Evolutionary conservation across 495 filamentous ascomycete genomes (phyloP), one percentile per base, ranked within the genome.

Genomic region (Talaromyces borbonicus): DNA sequence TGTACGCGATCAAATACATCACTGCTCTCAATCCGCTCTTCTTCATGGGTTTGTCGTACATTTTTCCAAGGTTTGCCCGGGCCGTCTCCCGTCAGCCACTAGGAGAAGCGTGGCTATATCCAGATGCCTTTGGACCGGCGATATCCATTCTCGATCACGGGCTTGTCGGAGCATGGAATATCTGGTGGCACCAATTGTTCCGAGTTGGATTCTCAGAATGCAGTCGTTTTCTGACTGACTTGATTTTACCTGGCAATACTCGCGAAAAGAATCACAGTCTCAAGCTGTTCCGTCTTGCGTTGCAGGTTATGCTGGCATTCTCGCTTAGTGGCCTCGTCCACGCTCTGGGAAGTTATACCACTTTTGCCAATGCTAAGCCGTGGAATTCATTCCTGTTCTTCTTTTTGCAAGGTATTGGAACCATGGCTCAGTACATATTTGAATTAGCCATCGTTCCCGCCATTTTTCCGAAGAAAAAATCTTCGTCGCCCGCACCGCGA

Each of bases 121-220:
- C 85, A 0, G 68, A 73, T 26, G 54, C 65, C 14, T 85, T 77
- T 54, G 88, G 86, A 11, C 67, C 74, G 1, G 63, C 67, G 35
- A 65, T 75, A 48, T 48, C 47, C 2, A 65, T 90, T 4, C 55
- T 83, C 3, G 73, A 84, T 43, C 62, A 78, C 36, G 87, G 87
- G 0, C 62, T 95, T 1, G 67, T 74, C 6, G 87, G 87, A 23
- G 77, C 81, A 52, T 95, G 88, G 88, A 77, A 83, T 32, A 72
- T 67, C 12, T 93, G 82, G 81, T 95, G 88, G 88, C 88, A 95
- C 60, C 88, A 95, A 58, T 74, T 81, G 1, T 92, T 95, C 64
- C 79, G 86, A 2, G 71, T 77, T 27, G 83, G 71, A 0, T 90
- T 95, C 56, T 62, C 74, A 5, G 71, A 74, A 1, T 75, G 81